Evolutionary conservation across 2,329 filamentous ascomycete species (phyloP).

Genomic region (Lomentospora prolificans): DNA sequence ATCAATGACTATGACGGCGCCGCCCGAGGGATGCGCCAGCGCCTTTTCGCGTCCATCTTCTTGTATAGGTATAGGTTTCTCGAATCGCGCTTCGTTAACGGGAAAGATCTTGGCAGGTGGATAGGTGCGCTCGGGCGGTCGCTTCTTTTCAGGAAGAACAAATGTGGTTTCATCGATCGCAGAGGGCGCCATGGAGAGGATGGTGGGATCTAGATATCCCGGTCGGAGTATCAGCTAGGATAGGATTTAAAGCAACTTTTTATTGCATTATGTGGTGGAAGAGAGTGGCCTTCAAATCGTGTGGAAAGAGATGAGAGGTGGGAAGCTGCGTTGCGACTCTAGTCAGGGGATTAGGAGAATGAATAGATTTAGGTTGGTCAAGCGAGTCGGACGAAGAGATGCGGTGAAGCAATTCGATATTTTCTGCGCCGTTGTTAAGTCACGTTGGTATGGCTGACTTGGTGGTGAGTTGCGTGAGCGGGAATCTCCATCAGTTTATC

Average conservation of each 20-base stretch:
- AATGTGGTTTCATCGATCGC: slow-evolving; percentile 35
- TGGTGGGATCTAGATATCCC: background rate
- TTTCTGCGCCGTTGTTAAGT: background rate
- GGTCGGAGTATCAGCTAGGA: background rate
- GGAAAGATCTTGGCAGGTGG: slow-evolving; percentile 47
- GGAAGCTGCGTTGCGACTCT: too few species aligned
- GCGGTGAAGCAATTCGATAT: background rate
- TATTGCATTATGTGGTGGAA: background rate
- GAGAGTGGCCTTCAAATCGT: too few species aligned
- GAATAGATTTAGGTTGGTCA: background rate
- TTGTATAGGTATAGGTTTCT: slow-evolving; percentile 41
- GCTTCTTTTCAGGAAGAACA: slow-evolving; percentile 24
- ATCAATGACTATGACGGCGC: slow-evolving; percentile 87
- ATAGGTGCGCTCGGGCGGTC: slow-evolving; percentile 34
- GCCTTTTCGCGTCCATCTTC: slow-evolving; percentile 64
- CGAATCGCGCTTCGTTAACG: slow-evolving; percentile 53
- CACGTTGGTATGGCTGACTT: background rate
- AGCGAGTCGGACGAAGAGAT: background rate
- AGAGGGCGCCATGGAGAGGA: slow-evolving; percentile 42
- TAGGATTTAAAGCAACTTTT: background rate
- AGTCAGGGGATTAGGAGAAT: background rate
- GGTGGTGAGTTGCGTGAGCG: background rate
- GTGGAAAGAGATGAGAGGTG: too few species aligned
- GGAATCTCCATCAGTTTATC: too few species aligned
- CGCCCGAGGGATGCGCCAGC: slow-evolving; percentile 39